Base-by-base conservation (phyloP, 306 rosid genomes). In the Canavalia gladiata region DNA sequence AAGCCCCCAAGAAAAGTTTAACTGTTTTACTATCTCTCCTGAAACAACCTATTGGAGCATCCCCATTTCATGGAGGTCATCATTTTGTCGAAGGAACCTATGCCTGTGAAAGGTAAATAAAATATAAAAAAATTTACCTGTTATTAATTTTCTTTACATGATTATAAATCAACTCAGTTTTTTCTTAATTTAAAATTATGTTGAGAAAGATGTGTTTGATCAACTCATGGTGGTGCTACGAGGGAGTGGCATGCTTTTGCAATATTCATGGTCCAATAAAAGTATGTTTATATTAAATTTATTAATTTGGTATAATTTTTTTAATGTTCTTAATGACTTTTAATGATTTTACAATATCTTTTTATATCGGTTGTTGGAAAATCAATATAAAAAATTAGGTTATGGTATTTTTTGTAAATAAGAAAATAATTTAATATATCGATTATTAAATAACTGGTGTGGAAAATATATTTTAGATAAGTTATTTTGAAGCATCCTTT, bases 181-280 rank as follows among this genome's bases (percentile, higher is more conserved):
- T 28, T 18, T 33, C 28, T 2, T 18, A n/a, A 6, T 59, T 55
- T 37, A 10, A 3, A 4, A 56, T 10, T 31, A 39, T 6, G 4
- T 50, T 54, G 30, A 8, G 39, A 35, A 78, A 92, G 97, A 92
- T 88, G 97, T 91, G 0, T 81, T 90, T 72, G 95, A 92, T 57
- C 88, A 97, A 29, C 90, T 95, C 7, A 84, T 90, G 12, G 25
- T 18, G 25, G 84, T 84, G 2, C 91, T 95, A 0, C 83, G 98
- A 77, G 98, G 97, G 28, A 92, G 84, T 74, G 95, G 91, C 82
- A 92, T 95, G 97, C 97, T 95, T 3, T 74, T 89, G 4, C 90
- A 90, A 8, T 95, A 91, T 76, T 91, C 97, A 60, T 95, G 98
- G 98, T 95, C 98, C 29, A 91, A 97, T 78, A 95, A 92, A 84